phyloP scores from a whole-genome alignment of 169 alveolate genomes.

The Cryptosporidium canis region DNA sequence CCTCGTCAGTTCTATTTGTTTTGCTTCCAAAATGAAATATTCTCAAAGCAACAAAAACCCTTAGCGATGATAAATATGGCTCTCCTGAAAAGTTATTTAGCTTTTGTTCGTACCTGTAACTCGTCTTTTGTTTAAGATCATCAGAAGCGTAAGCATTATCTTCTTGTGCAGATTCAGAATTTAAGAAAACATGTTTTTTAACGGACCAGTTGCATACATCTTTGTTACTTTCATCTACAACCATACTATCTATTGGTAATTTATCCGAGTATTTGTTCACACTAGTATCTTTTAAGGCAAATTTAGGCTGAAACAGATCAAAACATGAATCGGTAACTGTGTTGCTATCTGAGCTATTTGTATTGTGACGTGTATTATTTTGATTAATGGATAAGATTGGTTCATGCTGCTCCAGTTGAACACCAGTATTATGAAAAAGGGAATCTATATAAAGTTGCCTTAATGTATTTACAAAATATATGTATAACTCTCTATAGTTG shows the following conservation, averaged over 20 bases:
- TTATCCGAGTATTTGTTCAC: not conserved
- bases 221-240: not conserved
- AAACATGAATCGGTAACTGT: not conserved
- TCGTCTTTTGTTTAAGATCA: not conserved
- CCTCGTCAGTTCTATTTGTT: slow-evolving; percentile 31
- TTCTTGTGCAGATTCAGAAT: not conserved
- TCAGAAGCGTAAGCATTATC: not conserved
- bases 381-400: not conserved
- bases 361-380: not conserved
- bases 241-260: not conserved
- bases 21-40: slow-evolving; percentile 27
- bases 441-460: slow-evolving; percentile 53
- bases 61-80: slow-evolving; percentile 31
- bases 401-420: not conserved
- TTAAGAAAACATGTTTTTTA: not conserved
- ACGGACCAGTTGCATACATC: not conserved
- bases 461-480: slow-evolving; percentile 30
- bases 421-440: slow-evolving; percentile 16
- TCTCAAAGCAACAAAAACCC: slow-evolving; percentile 61
- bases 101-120: not conserved
- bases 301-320: not conserved
- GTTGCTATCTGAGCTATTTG: not conserved
- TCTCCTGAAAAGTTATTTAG: slow-evolving; percentile 44
- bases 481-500: slow-evolving; percentile 22
- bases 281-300: not conserved